Conservation (phyloP, 345 rosid species). For the Streptanthus diversifolius region DNA sequence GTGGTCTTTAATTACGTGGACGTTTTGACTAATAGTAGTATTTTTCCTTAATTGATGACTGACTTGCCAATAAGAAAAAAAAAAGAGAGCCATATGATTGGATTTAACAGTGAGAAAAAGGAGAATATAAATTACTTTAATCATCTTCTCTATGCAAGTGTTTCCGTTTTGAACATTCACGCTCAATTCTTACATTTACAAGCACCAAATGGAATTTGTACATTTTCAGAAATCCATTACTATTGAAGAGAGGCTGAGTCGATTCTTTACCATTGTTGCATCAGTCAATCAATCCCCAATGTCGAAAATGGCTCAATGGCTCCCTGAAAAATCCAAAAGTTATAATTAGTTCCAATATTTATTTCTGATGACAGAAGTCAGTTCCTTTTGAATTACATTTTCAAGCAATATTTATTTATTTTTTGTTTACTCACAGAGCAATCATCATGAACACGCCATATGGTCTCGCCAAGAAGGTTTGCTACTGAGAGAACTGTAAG, state of each 20-base stretch:
- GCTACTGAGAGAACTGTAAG: conserved; percentile 90
- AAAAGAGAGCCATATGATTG: no score
- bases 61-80: no score
- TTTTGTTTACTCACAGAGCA: conserved; percentile 68
- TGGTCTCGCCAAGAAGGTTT: conserved; percentile 91
- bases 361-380: not conserved
- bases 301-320: conserved; percentile 71
- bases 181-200: conserved; percentile 24
- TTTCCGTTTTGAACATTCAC: not conserved
- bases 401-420: conserved; percentile 21
- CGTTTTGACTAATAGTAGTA: no score
- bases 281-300: conserved; percentile 72
- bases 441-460: conserved; percentile 98
- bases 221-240: conserved; percentile 11
- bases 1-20: no score
- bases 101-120: no score
- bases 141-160: conserved; percentile 21
- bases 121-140: no score
- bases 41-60: no score
- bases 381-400: not conserved
- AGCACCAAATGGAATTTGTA: not conserved
- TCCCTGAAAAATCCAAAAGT: conserved; percentile 50
- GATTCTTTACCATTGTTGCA: conserved; percentile 3
- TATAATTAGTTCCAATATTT: conserved; percentile 12
- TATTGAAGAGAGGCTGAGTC: not conserved